Evolutionary conservation across 75 land plant genomes (phyloP).

Genomic region (Cupressus sempervirens): DNA sequence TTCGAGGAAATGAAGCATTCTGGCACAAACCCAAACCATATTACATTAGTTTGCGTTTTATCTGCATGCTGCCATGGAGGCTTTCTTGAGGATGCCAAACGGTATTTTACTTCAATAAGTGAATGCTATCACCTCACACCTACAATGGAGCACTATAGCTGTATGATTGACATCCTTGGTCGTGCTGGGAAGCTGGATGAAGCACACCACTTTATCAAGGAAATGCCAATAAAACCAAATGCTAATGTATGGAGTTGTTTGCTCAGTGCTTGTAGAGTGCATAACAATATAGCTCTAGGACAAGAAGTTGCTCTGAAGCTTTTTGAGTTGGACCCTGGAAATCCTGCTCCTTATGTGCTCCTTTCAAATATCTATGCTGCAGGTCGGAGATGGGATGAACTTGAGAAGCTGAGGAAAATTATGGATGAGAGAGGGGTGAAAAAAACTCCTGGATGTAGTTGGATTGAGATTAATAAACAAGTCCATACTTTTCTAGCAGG

Average conservation of each 20-base stretch:
- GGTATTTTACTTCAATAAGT: slow-evolving; percentile 8
- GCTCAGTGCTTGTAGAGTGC: slow-evolving; percentile 14
- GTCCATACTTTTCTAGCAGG: background rate
- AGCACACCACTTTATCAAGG: slow-evolving; percentile 11
- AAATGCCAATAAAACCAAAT: slow-evolving; percentile 4
- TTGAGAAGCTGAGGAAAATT: slow-evolving; percentile 5
- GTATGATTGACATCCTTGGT: slow-evolving; percentile 15
- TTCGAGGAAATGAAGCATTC: slow-evolving; percentile 7
- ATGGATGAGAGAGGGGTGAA: slow-evolving; percentile 10
- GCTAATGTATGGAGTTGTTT: slow-evolving; percentile 12
- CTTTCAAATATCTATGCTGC: slow-evolving; percentile 14
- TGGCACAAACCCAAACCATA: slow-evolving; percentile 6
- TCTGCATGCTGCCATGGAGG: slow-evolving; percentile 28
- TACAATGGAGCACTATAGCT: slow-evolving; percentile 11
- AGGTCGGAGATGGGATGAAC: background rate
- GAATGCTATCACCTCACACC: slow-evolving; percentile 9
- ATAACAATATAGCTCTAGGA: slow-evolving; percentile 9
- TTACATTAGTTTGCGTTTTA: slow-evolving; percentile 11
- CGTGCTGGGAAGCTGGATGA: slow-evolving; percentile 17
- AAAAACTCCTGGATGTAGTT: slow-evolving; percentile 9
- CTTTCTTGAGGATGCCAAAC: background rate
- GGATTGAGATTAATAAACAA: slow-evolving; percentile 6
- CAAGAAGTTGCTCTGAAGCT: background rate
- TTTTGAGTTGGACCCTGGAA: slow-evolving; percentile 9
- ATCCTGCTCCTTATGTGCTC: slow-evolving; percentile 18